A percentile compares a stretch with the other conserved stretches of the same genome.
Conservation (phyloP, 139 green algal genomes). For the Chlorella sorokiniana region DNA sequence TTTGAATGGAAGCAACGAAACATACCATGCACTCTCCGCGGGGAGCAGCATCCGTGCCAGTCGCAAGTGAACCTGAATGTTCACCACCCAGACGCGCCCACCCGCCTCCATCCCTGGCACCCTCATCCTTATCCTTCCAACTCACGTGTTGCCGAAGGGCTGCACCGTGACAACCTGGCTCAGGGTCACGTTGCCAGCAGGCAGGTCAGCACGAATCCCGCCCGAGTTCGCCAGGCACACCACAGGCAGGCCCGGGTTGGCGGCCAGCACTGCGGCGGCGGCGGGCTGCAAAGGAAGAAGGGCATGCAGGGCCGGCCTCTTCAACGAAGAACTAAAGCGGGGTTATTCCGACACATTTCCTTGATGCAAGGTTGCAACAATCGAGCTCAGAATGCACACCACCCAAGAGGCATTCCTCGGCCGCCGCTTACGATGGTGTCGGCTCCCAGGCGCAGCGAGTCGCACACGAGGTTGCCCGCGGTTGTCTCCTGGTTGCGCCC, state of each 20-base stretch:
- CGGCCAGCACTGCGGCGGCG: background rate
- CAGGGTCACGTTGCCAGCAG: slow-evolving; percentile 27
- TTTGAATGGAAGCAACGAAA: background rate
- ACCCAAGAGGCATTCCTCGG: background rate
- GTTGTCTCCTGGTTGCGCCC: slow-evolving; percentile 30
- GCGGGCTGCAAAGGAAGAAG: background rate
- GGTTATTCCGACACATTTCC: too few relatives aligned
- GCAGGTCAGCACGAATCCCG: slow-evolving; percentile 33
- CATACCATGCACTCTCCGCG: background rate
- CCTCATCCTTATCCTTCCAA: background rate
- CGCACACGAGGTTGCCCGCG: slow-evolving; percentile 44
- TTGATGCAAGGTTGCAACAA: background rate
- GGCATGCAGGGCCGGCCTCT: background rate
- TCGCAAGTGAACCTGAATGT: too few relatives aligned
- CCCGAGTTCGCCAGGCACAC: slow-evolving; percentile 37
- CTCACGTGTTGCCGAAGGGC: slow-evolving; percentile 46
- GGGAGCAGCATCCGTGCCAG: too few relatives aligned
- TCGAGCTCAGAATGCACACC: background rate
- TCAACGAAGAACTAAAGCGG: too few relatives aligned
- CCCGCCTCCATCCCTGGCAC: too few relatives aligned
- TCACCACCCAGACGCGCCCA: too few relatives aligned
- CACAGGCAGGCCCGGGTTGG: background rate
- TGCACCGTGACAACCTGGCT: slow-evolving; percentile 22
- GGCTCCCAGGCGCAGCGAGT: slow-evolving; percentile 32
- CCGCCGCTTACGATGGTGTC: slow-evolving; percentile 16